phyloP scores from a whole-genome alignment of 108 stramenopile species.

The Cyclotella atomus region DNA sequence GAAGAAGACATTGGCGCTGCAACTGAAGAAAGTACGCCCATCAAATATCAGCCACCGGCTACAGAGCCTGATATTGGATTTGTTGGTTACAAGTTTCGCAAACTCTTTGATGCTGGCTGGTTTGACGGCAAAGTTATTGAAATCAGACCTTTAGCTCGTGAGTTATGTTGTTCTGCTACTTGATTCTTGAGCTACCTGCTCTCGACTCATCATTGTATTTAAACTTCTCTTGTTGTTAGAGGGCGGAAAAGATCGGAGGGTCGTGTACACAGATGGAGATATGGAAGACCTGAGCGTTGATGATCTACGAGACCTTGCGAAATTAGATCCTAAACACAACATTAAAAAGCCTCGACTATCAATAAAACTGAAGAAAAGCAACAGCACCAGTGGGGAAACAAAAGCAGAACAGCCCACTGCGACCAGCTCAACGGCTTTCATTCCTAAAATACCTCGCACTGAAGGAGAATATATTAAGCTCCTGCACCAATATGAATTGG shows the following conservation, averaged over 20 bases:
- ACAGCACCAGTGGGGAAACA: conserved; percentile 25
- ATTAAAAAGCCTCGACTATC: conserved; percentile 33
- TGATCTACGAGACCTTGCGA: conserved; percentile 32
- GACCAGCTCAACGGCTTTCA: no score
- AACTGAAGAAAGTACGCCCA: neutral
- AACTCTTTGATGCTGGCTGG: conserved; percentile 43
- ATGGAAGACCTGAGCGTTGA: conserved; percentile 40
- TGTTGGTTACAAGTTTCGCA: conserved; percentile 47
- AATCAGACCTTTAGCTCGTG: conserved; percentile 29
- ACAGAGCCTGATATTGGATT: conserved; percentile 3
- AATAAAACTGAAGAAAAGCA: conserved; percentile 38
- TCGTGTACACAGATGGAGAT: conserved; percentile 38
- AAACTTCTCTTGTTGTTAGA: neutral
- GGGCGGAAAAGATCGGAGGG: conserved; percentile 28
- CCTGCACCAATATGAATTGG: conserved; percentile 58
- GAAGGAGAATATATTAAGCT: conserved; percentile 65
- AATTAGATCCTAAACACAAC: conserved; percentile 28
- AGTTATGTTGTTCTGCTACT: no score
- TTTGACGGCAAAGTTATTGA: conserved; percentile 33
- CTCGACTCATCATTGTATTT: neutral
- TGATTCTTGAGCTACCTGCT: neutral
- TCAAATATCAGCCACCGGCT: no score
- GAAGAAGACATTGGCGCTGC: neutral
- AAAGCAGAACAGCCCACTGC: neutral
- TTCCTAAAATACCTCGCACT: conserved; percentile 41